Conservation (phyloP, 2,329 filamentous ascomycete genomes). For the Colletotrichum graminicola region DNA sequence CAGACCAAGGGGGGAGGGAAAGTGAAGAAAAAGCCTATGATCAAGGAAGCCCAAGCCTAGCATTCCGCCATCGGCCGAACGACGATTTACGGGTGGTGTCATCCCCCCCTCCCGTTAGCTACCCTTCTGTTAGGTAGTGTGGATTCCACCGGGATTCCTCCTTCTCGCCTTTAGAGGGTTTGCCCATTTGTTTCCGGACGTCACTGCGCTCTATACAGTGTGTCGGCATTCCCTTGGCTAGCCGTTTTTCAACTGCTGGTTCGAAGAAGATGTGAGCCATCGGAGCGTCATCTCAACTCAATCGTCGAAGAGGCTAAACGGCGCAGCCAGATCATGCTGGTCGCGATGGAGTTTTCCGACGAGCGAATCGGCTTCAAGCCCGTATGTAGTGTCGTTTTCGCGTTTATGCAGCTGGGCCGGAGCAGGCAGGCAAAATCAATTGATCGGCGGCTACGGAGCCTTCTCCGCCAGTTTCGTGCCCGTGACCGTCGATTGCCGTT, state of each 20-base stretch:
- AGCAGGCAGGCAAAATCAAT: background rate
- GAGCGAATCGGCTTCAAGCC: too few relatives aligned
- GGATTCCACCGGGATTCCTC: background rate
- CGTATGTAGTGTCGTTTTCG: background rate
- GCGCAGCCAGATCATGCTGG: background rate
- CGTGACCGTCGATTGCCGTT: background rate
- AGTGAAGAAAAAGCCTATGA: background rate
- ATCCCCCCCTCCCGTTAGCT: background rate
- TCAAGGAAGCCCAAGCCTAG: background rate
- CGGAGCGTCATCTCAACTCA: background rate
- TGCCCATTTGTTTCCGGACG: background rate
- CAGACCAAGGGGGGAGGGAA: background rate
- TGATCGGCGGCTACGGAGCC: background rate
- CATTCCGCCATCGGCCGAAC: slow-evolving; percentile 1
- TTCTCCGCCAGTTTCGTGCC: background rate
- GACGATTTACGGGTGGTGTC: background rate
- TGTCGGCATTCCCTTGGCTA: background rate
- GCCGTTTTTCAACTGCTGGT: background rate
- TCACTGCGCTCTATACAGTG: background rate
- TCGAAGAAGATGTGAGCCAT: background rate
- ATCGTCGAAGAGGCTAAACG: background rate
- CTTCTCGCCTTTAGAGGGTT: background rate
- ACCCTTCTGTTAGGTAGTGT: too few relatives aligned
- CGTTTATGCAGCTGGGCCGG: too few relatives aligned
- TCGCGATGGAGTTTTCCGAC: background rate